A percentile compares a stretch with the other conserved stretches of the same genome.
Conservation (phyloP, 768 basidiomycete species). For the Chalciporus sphaerocephalus region DNA sequence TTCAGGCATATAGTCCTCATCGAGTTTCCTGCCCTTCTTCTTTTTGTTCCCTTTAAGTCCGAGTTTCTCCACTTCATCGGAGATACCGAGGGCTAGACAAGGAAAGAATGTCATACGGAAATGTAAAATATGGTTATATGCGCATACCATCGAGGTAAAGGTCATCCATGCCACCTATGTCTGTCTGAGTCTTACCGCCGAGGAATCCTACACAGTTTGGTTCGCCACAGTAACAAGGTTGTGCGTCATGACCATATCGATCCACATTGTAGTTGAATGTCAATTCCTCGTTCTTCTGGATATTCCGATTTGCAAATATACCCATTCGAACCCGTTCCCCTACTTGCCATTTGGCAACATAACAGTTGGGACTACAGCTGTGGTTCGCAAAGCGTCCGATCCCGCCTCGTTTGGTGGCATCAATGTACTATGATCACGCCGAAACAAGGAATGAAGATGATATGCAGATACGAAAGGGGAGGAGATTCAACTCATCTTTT, state of each 20-base stretch:
- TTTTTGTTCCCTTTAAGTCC: conserved; percentile 85
- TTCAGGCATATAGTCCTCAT: conserved; percentile 86
- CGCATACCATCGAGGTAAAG: conserved; percentile 80
- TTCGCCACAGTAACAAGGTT: conserved; percentile 93
- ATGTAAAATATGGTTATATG: not conserved
- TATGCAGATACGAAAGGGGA: not conserved
- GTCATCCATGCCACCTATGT: conserved; percentile 91
- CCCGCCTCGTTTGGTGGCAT: conserved; percentile 94
- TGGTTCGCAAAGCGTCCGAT: conserved; percentile 98
- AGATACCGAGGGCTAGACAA: conserved; percentile 79
- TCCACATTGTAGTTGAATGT: conserved; percentile 99
- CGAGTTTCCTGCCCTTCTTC: conserved; percentile 88
- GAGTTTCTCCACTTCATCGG: conserved; percentile 79
- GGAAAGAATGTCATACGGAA: not conserved
- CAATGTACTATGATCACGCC: conserved; percentile 67
- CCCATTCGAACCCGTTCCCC: conserved; percentile 91
- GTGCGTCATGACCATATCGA: conserved; percentile 95
- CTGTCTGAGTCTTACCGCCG: conserved; percentile 98
- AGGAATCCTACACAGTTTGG: conserved; percentile 93
- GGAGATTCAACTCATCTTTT: conserved; percentile 78
- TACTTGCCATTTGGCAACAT: conserved; percentile 97
- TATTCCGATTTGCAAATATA: conserved; percentile 85
- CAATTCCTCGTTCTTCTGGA: conserved; percentile 79
- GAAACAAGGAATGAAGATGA: not conserved
- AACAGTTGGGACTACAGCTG: conserved; percentile 95